Conservation (phyloP, 805 yeast species). For the Zygosaccharomyces kombuchaensis region DNA sequence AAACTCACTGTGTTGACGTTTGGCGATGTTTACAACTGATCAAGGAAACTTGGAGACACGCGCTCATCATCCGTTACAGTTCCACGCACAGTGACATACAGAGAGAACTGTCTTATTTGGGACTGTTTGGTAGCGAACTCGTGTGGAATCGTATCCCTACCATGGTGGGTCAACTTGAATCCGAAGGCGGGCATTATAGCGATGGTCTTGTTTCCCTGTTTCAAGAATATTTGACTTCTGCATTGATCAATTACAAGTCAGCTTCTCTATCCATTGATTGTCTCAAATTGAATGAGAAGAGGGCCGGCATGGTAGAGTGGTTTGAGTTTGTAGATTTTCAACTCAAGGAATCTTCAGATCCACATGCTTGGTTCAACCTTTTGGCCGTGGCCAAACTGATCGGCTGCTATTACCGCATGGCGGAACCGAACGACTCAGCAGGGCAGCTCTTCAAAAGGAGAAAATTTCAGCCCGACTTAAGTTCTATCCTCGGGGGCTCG, state of each 20-base stretch:
- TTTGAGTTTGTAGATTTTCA: constrained; percentile 19
- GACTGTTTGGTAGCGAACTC: constrained; percentile 42
- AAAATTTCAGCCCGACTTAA: constrained; percentile 13
- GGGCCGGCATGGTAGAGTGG: constrained; percentile 10
- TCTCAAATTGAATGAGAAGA: constrained; percentile 3
- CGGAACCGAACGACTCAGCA: not conserved
- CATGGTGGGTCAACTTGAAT: constrained; percentile 21
- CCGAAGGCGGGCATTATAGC: constrained; percentile 2
- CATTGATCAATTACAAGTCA: constrained; percentile 16
- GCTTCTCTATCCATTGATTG: constrained; percentile 4
- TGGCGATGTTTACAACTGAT: constrained; percentile 38
- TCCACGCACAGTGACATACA: constrained; percentile 39
- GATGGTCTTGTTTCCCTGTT: constrained; percentile 5
- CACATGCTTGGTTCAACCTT: constrained; percentile 21
- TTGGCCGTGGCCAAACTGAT: constrained; percentile 18
- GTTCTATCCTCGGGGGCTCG: constrained; percentile 15
- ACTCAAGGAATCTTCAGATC: constrained; percentile 9
- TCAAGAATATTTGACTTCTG: constrained; percentile 18
- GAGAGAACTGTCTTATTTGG: constrained; percentile 43
- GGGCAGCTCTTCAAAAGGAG: constrained; percentile 21
- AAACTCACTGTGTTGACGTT: constrained; percentile 41
- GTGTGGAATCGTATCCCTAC: constrained; percentile 28
- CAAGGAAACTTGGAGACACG: constrained; percentile 37
- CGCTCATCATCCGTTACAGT: constrained; percentile 38
- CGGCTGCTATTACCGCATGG: constrained; percentile 13